phyloP scores from a whole-genome alignment of 805 yeast species.

The Candida hispaniensis region DNA sequence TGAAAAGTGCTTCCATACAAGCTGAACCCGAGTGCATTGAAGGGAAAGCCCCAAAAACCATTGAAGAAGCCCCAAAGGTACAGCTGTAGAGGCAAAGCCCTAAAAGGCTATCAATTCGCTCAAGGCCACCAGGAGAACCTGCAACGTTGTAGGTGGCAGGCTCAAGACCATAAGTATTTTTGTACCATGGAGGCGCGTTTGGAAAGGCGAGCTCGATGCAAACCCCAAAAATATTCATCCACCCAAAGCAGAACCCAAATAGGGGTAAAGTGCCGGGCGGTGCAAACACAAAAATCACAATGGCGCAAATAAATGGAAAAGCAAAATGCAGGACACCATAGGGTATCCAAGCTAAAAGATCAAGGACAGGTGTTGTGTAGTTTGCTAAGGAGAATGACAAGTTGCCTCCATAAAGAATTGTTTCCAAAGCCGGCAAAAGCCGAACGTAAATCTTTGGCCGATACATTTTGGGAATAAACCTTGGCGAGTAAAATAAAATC shows the following conservation, averaged over 20 bases:
- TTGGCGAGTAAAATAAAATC: constrained; percentile 65
- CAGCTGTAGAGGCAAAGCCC: constrained; percentile 77
- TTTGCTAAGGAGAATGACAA: constrained; percentile 74
- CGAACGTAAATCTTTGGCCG: constrained; percentile 87
- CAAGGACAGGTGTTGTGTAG: constrained; percentile 51
- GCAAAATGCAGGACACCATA: constrained; percentile 85
- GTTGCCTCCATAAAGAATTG: constrained; percentile 85
- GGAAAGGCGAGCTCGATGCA: constrained; percentile 74
- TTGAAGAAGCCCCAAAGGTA: constrained; percentile 74
- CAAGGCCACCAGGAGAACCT: constrained; percentile 94
- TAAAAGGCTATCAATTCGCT: constrained; percentile 67
- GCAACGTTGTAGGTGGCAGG: constrained; percentile 87
- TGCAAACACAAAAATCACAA: constrained; percentile 67
- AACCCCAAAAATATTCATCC: constrained; percentile 84
- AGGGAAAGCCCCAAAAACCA: constrained; percentile 82
- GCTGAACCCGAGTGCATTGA: constrained; percentile 92
- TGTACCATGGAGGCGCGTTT: constrained; percentile 98
- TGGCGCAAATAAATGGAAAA: constrained; percentile 82
- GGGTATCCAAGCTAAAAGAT: constrained; percentile 89
- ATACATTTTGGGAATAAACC: constrained; percentile 59
- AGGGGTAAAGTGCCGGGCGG: constrained; percentile 81
- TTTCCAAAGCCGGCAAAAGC: constrained; percentile 82
- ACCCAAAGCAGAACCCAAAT: constrained; percentile 89
- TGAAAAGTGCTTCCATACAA: constrained; percentile 82
- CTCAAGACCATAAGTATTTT: constrained; percentile 66